Evolutionary conservation across 2,329 filamentous ascomycete species (phyloP), one percentile per base, ranked within the genome.

Genomic region (Verticillium longisporum): DNA sequence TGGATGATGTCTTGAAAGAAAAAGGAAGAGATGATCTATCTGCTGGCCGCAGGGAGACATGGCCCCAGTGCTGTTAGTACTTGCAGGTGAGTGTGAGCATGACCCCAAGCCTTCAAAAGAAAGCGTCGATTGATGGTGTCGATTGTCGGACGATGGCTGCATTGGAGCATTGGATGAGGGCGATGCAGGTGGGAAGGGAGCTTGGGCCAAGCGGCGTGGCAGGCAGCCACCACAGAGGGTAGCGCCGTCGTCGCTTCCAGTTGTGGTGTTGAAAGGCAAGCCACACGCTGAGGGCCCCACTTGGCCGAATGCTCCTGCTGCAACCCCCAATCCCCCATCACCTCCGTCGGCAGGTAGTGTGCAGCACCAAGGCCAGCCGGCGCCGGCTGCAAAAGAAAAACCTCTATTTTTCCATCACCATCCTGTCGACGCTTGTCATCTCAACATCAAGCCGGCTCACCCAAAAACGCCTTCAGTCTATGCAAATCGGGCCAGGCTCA

Each of bases 371-470:
- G 54, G 55, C 56, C 56, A 58, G 32, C 34, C 32, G 50, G 34
- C 10, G 50, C 37, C 32, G 37, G n/a, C 38, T 55, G 55, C 36
- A 55, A 37, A 61, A 33, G 41, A 41, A 60, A 60, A 60, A 56
- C n/a, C 18, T 26, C 56, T 36, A 50, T 50, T 41, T 31, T 31
- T 57, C 37, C 56, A 58, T 34, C 56, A 58, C 56, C 38, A 31
- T 32, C 37, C 32, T 13, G 21, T 50, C 38, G 26, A 26, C 26
- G 26, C 26, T 26, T 15, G 38, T 41, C 50, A 3, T n/a, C 5
- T n/a, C 54, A 55, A 13, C 33, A 26, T 21, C 33, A 56, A 3
- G 31, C 32, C 14, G 21, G 32, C 33, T n/a, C n/a, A 18, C 10
- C 26, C 14, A 15, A 37, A 18, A 33, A 56, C 55, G n/a, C 31